Evolutionary conservation across 208 protist genomes (phyloP), one percentile per base, ranked within the genome.

Genomic region (Trypanosoma melophagium): DNA sequence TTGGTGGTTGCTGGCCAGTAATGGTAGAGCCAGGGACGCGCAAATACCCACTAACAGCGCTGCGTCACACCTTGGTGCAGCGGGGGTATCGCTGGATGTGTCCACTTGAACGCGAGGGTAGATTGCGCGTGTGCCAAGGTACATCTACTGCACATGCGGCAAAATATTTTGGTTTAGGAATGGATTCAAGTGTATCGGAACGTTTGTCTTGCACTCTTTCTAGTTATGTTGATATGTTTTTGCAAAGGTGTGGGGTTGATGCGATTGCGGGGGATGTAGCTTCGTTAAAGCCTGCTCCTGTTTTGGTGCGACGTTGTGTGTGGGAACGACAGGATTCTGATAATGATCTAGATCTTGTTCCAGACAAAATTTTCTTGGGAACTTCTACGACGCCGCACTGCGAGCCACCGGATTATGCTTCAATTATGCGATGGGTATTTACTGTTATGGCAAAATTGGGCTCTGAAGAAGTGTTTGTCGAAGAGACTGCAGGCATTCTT

Each of bases 351-450:
- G 42, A 75, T 19, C 19, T 50, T 7, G 13, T 77, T 21, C 71
- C 85, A 1, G 67, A 78, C 16, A 45, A 41, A 16, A 28, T 54
- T 44, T 74, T 91, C n/a, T 60, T 91, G 13, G 14, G 49, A 7
- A 66, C 25, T 47, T 88, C 81, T 13, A 91, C 81, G 3, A 88
- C 85, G 3, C 81, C 85, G 31, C 81, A 91, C 55, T 91, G 85
- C 50, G 85, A 91, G 67, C 85, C 85, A 10, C 69, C 74, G 10
- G 85, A 91, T 64, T 91, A 86, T 51, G 57, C 50, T 3, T 52
- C 49, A 2, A 5, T 76, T 16, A 31, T 50, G 19, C 70, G 78
- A 13, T 22, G 65, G 24, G 25, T 66, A 24, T 53, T 83, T 40
- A 24, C 38, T 28, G 40, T 58, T 9, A 71, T 71, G 59, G 17